Evolutionary conservation across 139 green algal species (phyloP).

Genomic region (Mesotaenium endlicherianum): DNA sequence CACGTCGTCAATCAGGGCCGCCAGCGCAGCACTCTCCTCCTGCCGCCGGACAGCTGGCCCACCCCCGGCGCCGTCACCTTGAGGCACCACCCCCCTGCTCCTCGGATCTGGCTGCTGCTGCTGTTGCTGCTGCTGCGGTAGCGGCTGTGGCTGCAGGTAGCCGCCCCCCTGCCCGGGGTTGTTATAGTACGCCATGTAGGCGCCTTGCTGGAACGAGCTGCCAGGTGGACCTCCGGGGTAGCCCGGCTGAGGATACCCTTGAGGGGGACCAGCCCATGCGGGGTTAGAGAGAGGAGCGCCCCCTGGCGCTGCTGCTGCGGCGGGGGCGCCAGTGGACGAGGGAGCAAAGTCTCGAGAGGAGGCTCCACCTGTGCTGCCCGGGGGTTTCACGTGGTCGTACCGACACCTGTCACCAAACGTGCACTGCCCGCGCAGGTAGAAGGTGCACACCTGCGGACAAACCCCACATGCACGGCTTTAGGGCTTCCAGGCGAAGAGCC

Average conservation of each 20-base stretch:
- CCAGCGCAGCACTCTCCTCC: background rate
- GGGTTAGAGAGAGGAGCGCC: background rate
- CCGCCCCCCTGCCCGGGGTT: too few relatives aligned
- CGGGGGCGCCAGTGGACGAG: background rate
- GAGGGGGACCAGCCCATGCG: background rate
- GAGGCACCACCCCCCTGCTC: background rate
- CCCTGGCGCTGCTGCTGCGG: background rate
- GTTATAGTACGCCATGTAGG: background rate
- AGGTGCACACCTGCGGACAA: slow-evolving; percentile 32
- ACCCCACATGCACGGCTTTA: too few relatives aligned
- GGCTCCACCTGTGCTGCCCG: background rate
- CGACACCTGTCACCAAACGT: slow-evolving; percentile 20
- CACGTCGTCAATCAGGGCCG: background rate
- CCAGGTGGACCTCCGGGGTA: background rate
- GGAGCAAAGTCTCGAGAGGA: background rate
- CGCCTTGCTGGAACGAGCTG: background rate
- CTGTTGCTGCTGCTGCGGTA: background rate
- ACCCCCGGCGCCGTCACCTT: background rate
- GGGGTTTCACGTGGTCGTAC: slow-evolving; percentile 36
- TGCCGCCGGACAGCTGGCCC: background rate
- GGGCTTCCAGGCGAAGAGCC: too few relatives aligned
- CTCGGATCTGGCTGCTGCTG: background rate
- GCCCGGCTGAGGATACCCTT: background rate
- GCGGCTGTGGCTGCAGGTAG: background rate
- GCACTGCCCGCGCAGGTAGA: slow-evolving; percentile 28